These are phyloP conservation scores for Achaetomium macrosporum DNA, from an alignment of 2,329 filamentous ascomycete species.

Conservation along the genomic window DNA sequence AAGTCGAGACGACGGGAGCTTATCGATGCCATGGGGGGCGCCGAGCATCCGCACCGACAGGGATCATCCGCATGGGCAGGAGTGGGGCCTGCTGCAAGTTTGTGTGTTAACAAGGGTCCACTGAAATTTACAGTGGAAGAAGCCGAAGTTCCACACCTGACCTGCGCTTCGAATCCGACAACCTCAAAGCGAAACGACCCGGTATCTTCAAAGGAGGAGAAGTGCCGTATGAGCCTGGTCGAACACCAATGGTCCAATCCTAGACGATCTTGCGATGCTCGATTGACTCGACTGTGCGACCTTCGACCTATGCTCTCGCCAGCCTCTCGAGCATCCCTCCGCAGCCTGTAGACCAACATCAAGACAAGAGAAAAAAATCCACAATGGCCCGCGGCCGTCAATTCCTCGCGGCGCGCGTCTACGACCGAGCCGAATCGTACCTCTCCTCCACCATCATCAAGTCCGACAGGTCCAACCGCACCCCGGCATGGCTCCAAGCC, in stretches of 20 bases:
- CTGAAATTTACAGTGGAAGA: slow-evolving; percentile 13
- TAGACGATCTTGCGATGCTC: not conserved
- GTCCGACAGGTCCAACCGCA: slow-evolving; percentile 22
- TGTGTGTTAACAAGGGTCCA: not conserved
- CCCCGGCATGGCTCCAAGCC: slow-evolving; percentile 46
- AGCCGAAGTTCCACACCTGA: slow-evolving; percentile 10
- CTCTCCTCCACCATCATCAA: slow-evolving; percentile 32
- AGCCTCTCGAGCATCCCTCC: not conserved
- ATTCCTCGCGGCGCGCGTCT: slow-evolving; percentile 37
- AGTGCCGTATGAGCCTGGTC: not conserved
- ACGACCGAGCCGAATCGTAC: slow-evolving; percentile 35
- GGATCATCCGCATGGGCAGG: not conserved
- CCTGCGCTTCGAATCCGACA: slow-evolving; percentile 5
- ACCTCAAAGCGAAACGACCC: not conserved
- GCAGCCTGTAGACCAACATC: not conserved
- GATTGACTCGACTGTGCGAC: not conserved
- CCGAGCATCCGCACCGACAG: not conserved
- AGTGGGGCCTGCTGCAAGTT: not conserved
- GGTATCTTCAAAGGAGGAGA: not conserved
- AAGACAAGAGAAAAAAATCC: not conserved
- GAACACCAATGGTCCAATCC: slow-evolving; percentile 1
- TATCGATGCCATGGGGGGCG: slow-evolving; percentile 9
- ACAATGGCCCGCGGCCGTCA: slow-evolving; percentile 30
- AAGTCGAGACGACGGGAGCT: slow-evolving; percentile 15
- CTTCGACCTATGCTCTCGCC: not conserved